A percentile compares a stretch with the other conserved stretches of the same genome.
These are phyloP conservation scores for Linaria vulgaris DNA, from an alignment of 257 asterid species.

Conservation along the genomic window DNA sequence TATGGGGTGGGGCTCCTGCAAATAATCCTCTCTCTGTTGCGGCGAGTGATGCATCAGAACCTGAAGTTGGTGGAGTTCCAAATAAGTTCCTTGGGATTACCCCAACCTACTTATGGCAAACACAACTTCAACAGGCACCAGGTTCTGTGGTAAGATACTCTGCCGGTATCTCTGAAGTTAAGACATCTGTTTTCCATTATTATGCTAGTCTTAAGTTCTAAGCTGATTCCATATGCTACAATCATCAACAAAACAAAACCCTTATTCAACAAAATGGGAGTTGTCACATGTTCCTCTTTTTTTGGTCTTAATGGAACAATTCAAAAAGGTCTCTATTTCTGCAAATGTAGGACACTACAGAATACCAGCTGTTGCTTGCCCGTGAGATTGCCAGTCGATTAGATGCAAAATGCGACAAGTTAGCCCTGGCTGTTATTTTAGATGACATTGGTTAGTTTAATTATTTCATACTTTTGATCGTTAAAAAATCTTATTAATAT, in stretches of 20 bases:
- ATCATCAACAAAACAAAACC: not conserved
- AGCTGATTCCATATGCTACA: conserved; percentile 13
- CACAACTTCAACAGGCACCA: conserved; percentile 70
- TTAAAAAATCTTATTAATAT: not conserved
- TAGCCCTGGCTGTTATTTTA: conserved; percentile 64
- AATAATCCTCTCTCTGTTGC: conserved; percentile 36
- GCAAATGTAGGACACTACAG: conserved; percentile 65
- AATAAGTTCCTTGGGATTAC: conserved; percentile 92
- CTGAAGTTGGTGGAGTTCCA: conserved; percentile 97
- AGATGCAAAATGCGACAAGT: conserved; percentile 79
- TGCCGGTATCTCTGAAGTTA: conserved; percentile 1
- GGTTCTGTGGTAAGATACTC: conserved; percentile 58
- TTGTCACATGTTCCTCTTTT: conserved; percentile 15
- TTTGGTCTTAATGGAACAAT: conserved; percentile 7
- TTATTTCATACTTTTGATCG: conserved; percentile 16
- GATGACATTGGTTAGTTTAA: conserved; percentile 74
- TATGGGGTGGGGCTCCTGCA: conserved; percentile 45
- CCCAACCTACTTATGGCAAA: conserved; percentile 87
- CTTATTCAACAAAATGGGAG: conserved; percentile 13
- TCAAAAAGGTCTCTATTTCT: conserved; percentile 22
- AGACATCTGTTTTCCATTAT: conserved; percentile 13
- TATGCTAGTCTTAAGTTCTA: conserved; percentile 14
- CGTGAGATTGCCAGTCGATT: conserved; percentile 83
- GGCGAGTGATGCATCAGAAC: conserved; percentile 67
- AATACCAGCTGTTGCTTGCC: conserved; percentile 79